These are phyloP conservation scores for Pueraria montana DNA, from an alignment of 306 rosid species.

Conservation along the genomic window DNA sequence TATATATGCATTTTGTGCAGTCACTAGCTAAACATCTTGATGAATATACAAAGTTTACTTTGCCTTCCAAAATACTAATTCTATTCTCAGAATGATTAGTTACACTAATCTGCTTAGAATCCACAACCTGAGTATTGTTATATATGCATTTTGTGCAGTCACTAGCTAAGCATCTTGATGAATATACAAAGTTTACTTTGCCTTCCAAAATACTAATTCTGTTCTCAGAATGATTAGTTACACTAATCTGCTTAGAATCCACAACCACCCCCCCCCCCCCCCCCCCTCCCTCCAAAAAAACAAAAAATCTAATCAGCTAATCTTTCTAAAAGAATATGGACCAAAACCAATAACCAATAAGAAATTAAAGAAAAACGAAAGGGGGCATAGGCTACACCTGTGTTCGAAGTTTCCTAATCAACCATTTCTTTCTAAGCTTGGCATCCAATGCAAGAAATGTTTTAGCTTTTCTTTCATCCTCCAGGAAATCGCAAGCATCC, in stretches of 20 bases:
- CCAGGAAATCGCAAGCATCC: slow-evolving; percentile 83
- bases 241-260: slow-evolving; percentile 32
- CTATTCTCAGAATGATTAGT: background rate
- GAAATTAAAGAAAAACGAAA: background rate
- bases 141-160: background rate
- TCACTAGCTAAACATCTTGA: slow-evolving; percentile 4
- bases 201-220: background rate
- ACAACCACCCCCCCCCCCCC: too few relatives aligned
- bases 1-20: background rate
- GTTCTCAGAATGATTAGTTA: background rate
- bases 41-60: slow-evolving; percentile 1
- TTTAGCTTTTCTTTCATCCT: slow-evolving; percentile 83
- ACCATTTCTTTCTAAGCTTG: slow-evolving; percentile 76
- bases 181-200: background rate
- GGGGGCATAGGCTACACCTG: slow-evolving; percentile 45
- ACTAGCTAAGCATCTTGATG: background rate
- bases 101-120: slow-evolving; percentile 24
- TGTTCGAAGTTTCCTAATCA: slow-evolving; percentile 74
- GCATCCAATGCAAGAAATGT: slow-evolving; percentile 76
- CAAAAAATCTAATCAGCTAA: background rate
- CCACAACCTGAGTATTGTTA: background rate
- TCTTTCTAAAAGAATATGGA: slow-evolving; percentile 14
- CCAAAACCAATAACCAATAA: slow-evolving; percentile 26
- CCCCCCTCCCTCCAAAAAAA: background rate
- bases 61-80: background rate